Conservation (phyloP, 768 basidiomycete species). For the Brasilioporus rufonigricans region DNA sequence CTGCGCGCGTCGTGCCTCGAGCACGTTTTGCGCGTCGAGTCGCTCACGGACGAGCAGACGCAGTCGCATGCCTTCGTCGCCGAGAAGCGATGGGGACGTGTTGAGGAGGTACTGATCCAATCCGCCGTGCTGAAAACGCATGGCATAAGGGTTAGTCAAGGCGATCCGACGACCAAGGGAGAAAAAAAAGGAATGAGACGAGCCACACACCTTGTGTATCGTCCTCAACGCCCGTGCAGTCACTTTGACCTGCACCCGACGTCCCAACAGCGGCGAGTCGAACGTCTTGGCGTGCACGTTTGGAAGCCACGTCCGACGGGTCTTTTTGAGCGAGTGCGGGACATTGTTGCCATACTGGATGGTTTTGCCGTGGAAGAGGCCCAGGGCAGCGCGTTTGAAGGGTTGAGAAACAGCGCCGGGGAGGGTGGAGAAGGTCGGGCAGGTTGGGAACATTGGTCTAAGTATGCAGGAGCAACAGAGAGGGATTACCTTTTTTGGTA, state of each 20-base stretch:
- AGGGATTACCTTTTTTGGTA: neutral
- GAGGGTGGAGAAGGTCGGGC: slow-evolving; percentile 14
- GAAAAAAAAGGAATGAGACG: neutral
- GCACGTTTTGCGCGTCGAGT: slow-evolving; percentile 20
- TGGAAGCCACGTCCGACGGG: slow-evolving; percentile 83
- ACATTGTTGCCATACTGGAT: slow-evolving; percentile 87
- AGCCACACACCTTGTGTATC: slow-evolving; percentile 68
- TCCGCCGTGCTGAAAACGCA: slow-evolving; percentile 52
- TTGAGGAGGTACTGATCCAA: slow-evolving; percentile 66
- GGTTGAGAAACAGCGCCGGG: slow-evolving; percentile 50
- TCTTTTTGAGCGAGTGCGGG: slow-evolving; percentile 86
- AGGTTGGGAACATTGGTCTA: slow-evolving; percentile 24
- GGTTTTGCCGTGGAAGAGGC: slow-evolving; percentile 79
- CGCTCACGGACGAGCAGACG: slow-evolving; percentile 40
- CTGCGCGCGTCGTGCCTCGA: slow-evolving; percentile 16
- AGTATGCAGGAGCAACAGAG: neutral
- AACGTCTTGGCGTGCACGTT: slow-evolving; percentile 80
- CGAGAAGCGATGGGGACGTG: slow-evolving; percentile 38
- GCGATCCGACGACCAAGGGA: no score
- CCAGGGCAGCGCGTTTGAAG: slow-evolving; percentile 78
- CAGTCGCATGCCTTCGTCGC: slow-evolving; percentile 44
- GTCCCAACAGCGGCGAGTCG: slow-evolving; percentile 61
- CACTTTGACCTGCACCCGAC: slow-evolving; percentile 61
- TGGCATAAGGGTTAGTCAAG: neutral
- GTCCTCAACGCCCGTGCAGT: slow-evolving; percentile 76